A percentile compares a stretch with the other conserved stretches of the same genome.
These are phyloP conservation scores for Brassica hybrid DNA, from an alignment of 441 rosid species.

Conservation along the genomic window DNA sequence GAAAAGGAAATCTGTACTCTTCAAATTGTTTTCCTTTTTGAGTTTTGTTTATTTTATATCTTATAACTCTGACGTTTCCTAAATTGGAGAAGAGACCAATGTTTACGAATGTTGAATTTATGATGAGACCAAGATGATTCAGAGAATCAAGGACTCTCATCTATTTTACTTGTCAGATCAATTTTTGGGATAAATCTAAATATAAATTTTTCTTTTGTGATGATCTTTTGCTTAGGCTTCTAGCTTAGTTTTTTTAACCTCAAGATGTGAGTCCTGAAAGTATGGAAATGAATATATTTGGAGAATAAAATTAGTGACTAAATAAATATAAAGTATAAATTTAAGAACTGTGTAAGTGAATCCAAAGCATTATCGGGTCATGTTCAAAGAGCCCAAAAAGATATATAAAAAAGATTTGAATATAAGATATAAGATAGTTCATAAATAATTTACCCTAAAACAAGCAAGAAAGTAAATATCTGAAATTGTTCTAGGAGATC, in stretches of 20 bases:
- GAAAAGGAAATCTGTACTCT: background rate
- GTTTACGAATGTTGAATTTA: constrained; percentile 11
- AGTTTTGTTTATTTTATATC: background rate
- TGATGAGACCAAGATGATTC: constrained; percentile 4
- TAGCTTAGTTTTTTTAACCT: background rate
- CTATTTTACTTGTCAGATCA: constrained; percentile 15
- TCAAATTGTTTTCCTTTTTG: background rate
- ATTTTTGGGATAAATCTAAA: constrained; percentile 26
- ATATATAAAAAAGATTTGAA: no score
- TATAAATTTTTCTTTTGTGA: constrained; percentile 19
- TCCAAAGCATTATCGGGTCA: no score
- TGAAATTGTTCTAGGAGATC: no score
- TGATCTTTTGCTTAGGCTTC: constrained; percentile 5
- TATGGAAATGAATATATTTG: constrained; percentile 3
- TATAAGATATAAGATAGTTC: no score
- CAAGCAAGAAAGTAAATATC: no score
- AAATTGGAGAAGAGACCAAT: constrained; percentile 6
- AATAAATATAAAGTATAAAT: no score
- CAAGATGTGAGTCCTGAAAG: background rate
- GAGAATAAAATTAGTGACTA: background rate
- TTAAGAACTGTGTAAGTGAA: no score
- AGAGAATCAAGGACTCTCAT: constrained; percentile 26
- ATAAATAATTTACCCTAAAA: no score
- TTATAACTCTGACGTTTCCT: background rate
- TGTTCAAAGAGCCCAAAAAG: no score